Percentiles rank a stretch among this genome's conserved stretches.
These are phyloP conservation scores for Sporobolomyces pararoseus DNA, from an alignment of 768 basidiomycete species.

Conservation along the genomic window DNA sequence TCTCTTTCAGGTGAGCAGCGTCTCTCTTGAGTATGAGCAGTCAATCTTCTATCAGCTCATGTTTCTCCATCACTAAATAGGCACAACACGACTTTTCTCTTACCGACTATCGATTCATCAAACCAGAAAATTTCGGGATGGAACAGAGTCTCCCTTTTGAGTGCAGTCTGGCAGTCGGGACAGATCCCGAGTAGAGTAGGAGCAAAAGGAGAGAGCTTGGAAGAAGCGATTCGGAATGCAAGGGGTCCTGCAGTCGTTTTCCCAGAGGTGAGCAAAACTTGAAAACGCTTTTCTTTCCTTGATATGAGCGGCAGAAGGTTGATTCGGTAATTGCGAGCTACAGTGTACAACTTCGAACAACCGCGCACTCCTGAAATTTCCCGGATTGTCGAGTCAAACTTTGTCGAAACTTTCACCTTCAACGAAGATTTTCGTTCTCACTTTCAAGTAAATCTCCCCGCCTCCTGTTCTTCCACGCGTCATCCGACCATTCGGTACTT, in stretches of 20 bases:
- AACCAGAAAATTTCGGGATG: conserved; percentile 13
- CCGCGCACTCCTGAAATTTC: conserved; percentile 36
- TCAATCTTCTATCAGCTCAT: too few species aligned
- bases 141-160: conserved; percentile 1
- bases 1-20: conserved; percentile 35
- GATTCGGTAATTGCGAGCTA: too few species aligned
- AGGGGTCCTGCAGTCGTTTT: conserved; percentile 30
- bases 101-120: conserved; percentile 20
- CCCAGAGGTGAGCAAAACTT: conserved; percentile 35
- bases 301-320: neutral
- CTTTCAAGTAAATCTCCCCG: conserved; percentile 26
- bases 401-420: neutral
- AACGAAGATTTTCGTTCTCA: conserved; percentile 29
- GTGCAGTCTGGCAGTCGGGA: conserved; percentile 2
- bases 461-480: neutral
- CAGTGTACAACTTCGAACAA: conserved; percentile 42
- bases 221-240: conserved; percentile 1
- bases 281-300: neutral
- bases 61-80: neutral
- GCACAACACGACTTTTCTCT: conserved; percentile 37
- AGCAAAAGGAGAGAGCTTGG: conserved; percentile 10
- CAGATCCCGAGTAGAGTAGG: neutral
- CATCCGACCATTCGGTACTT: neutral
- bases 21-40: neutral
- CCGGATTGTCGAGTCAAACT: neutral